phyloP scores from a whole-genome alignment of 345 rosid species.

The Crucihimalaya himalaica region DNA sequence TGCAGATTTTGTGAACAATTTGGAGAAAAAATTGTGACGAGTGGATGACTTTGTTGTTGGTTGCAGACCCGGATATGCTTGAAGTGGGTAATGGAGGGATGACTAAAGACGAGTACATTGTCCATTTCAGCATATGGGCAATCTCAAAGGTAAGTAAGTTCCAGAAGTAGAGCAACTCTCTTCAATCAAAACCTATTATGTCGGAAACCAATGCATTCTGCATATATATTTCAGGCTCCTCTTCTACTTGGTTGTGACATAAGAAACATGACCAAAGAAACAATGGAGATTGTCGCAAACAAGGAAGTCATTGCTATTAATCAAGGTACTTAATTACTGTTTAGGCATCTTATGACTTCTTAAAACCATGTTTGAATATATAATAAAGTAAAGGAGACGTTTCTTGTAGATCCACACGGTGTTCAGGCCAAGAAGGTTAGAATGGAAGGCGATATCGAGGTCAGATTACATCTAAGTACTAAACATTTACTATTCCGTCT shows the following conservation, averaged over 20 bases:
- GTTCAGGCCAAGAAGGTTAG: conserved; percentile 81
- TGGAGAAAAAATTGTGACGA: neutral
- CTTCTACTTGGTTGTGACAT: conserved; percentile 84
- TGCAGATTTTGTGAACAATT: neutral
- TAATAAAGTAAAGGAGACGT: neutral
- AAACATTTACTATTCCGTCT: neutral
- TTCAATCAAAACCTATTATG: neutral
- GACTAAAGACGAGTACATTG: conserved; percentile 78
- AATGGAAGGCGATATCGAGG: conserved; percentile 69
- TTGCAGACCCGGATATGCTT: conserved; percentile 96
- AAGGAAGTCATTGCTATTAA: conserved; percentile 81
- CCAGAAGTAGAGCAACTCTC: neutral
- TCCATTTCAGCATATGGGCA: conserved; percentile 93
- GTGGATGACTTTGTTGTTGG: conserved; percentile 23
- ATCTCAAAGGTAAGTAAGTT: conserved; percentile 67
- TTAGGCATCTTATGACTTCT: neutral
- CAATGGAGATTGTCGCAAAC: conserved; percentile 57
- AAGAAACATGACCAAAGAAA: conserved; percentile 64
- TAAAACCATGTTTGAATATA: conserved; percentile 1
- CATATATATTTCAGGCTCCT: conserved; percentile 51
- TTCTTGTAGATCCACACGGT: conserved; percentile 63
- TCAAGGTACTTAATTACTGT: conserved; percentile 54
- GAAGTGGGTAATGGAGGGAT: conserved; percentile 99
- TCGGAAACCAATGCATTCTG: conserved; percentile 12
- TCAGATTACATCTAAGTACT: conserved; percentile 10